Evolutionary conservation across 495 filamentous ascomycete species (phyloP).

Genomic region (Astrocystis sublimbata): DNA sequence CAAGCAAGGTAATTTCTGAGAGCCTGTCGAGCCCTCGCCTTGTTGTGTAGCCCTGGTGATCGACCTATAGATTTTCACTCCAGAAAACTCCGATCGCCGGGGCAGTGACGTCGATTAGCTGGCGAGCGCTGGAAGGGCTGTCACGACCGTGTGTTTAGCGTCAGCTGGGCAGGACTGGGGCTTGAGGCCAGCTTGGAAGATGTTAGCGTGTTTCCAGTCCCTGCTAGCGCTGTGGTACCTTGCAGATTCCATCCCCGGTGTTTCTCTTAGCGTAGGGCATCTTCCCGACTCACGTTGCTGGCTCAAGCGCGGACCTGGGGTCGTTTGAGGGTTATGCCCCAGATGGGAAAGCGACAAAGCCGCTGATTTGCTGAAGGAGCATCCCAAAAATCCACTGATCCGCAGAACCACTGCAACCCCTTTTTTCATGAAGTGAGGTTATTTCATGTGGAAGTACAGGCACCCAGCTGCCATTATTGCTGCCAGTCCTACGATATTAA

Average conservation of each 20-base stretch:
- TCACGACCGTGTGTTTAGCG: slow-evolving; percentile 8
- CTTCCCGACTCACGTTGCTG: slow-evolving; percentile 1
- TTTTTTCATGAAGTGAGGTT: slow-evolving; percentile 10
- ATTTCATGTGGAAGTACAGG: no score
- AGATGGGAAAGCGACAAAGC: slow-evolving; percentile 11
- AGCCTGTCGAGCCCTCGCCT: no score
- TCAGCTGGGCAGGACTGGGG: no score
- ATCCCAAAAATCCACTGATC: background rate
- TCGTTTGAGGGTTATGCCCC: slow-evolving; percentile 3
- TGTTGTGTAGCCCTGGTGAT: background rate
- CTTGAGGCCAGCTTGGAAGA: no score
- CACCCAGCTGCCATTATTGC: no score
- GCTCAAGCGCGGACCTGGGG: slow-evolving; percentile 26
- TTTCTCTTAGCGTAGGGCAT: slow-evolving; percentile 9
- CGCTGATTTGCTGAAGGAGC: background rate
- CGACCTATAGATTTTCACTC: slow-evolving; percentile 8
- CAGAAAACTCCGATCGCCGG: background rate
- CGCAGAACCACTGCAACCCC: slow-evolving; percentile 5
- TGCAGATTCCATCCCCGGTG: slow-evolving; percentile 31
- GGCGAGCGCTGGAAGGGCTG: background rate
- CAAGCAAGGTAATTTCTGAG: no score
- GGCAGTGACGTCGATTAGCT: background rate
- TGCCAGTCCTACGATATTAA: background rate
- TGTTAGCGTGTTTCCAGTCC: slow-evolving; percentile 34
- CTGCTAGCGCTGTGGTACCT: slow-evolving; percentile 42